Base-by-base conservation (phyloP, 495 filamentous ascomycete species). In the Parathielavia appendiculata region DNA sequence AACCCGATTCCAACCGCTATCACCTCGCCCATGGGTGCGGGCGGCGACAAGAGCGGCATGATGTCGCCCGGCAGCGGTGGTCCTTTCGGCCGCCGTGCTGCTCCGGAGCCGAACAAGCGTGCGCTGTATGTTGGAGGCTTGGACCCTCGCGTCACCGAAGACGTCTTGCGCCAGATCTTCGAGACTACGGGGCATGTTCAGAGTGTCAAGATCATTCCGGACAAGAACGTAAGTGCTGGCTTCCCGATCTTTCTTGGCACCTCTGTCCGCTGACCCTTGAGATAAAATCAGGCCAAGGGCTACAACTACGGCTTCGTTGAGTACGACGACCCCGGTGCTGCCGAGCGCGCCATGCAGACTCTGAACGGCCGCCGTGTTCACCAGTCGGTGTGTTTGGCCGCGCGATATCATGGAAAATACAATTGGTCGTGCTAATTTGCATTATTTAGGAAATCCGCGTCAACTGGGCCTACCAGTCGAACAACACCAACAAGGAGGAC, bases 261-360 rank as follows among this genome's bases (percentile, higher is more conserved):
- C 22, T 12, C 39, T 60, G 26, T 13, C 20, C 22, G 36, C 56
- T 63, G 48, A 63, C 52, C n/a, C 17, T 38, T 46, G 14, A 23
- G 38, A 26, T 57, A 10, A 35, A 3, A 38, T 49, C 16, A 95
- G 83, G 87, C 83, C 66, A 97, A 97, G 80, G 93, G 93, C 39
- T 92, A 89, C 79, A 99, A 99, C 79, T 99, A 99, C 76, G 93
- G 93, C 45, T 99, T 99, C 72, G 90, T 99, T 46, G 93, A 99
- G 73, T 99, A 95, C 72, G 93, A 99, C 72, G 95, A 99, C 72
- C 95, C 93, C 36, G 92, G 87, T 71, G 88, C 91, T 38, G 93
- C 93, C 59, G 95, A 97, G 70, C 85, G 93, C 68, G 95, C 93
- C 51, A 97, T 99, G 93, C 83, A 88, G 72, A 97, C 92, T 52